Percentiles rank a stretch among this genome's conserved stretches.
Evolutionary conservation across 1,284 basidiomycete genomes (phyloP).

Genomic region (Wallemia hederae): DNA sequence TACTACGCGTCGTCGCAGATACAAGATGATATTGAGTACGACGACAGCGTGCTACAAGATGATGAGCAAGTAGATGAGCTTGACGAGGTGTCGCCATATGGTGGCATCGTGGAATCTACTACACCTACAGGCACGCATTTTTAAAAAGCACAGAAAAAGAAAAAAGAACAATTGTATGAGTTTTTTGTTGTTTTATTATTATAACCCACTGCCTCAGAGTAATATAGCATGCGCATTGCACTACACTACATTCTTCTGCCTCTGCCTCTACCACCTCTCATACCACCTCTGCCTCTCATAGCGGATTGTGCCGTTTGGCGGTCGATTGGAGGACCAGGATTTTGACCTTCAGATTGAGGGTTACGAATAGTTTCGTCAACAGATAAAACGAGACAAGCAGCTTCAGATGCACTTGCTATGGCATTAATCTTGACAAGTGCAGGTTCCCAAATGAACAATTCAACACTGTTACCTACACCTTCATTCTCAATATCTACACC

Average conservation of each 20-base stretch:
- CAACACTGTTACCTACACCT: constrained; percentile 81
- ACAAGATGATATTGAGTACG: not conserved
- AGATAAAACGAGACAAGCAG: constrained; percentile 76
- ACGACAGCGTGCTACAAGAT: not conserved
- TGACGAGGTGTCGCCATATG: not conserved
- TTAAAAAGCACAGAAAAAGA: not conserved
- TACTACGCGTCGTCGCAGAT: not conserved
- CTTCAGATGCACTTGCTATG: constrained; percentile 76
- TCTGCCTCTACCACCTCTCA: not conserved
- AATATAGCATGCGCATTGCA: too few relatives aligned
- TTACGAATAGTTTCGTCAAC: constrained; percentile 86
- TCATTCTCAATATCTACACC: constrained; percentile 90
- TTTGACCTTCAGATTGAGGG: constrained; percentile 25
- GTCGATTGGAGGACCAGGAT: not conserved
- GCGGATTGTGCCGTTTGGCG: not conserved
- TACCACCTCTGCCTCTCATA: not conserved
- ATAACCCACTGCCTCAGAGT: too few relatives aligned
- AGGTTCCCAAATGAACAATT: constrained; percentile 92
- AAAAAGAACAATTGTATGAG: not conserved
- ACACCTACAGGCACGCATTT: not conserved
- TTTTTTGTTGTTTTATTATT: not conserved
- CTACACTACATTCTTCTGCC: not conserved
- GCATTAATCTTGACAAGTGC: constrained; percentile 86
- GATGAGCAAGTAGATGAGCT: not conserved
- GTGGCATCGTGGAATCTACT: not conserved